These are phyloP conservation scores for Aspergillus arachidicola DNA, from an alignment of 2,329 filamentous ascomycete species.

Conservation along the genomic window DNA sequence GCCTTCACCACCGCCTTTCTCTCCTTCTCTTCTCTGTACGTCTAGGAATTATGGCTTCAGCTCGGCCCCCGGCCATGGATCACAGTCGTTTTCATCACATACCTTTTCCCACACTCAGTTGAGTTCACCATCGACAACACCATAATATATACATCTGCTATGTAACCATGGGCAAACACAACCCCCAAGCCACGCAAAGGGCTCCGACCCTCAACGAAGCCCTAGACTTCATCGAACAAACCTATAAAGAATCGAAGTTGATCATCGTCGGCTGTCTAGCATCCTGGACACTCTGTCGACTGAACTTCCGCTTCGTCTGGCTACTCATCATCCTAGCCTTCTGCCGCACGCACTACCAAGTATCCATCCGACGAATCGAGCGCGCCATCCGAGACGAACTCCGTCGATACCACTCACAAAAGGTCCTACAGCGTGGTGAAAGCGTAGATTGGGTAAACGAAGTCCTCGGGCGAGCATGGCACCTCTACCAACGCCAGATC, in stretches of 20 bases:
- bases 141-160: not conserved
- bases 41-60: not conserved
- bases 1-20: not conserved
- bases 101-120: not conserved
- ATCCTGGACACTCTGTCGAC: slow-evolving; percentile 18
- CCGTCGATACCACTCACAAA: slow-evolving; percentile 15
- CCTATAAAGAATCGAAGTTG: slow-evolving; percentile 19
- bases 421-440: slow-evolving; percentile 14
- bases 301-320: slow-evolving; percentile 15
- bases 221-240: slow-evolving; percentile 15
- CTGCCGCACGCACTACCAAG: slow-evolving; percentile 18
- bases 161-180: slow-evolving; percentile 13
- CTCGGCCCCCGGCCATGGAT: not conserved
- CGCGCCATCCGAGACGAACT: slow-evolving; percentile 17
- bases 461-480: slow-evolving; percentile 15
- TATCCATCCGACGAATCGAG: slow-evolving; percentile 15
- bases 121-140: not conserved
- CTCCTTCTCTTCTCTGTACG: not conserved
- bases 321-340: slow-evolving; percentile 16
- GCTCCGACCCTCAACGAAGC: not conserved
- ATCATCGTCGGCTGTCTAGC: slow-evolving; percentile 18
- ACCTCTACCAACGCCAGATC: slow-evolving; percentile 19
- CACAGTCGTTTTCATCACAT: not conserved
- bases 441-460: slow-evolving; percentile 19
- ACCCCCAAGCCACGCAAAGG: not conserved